phyloP scores from a whole-genome alignment of 495 filamentous ascomycete genomes.

The Hypoxylon lienhwacheense region DNA sequence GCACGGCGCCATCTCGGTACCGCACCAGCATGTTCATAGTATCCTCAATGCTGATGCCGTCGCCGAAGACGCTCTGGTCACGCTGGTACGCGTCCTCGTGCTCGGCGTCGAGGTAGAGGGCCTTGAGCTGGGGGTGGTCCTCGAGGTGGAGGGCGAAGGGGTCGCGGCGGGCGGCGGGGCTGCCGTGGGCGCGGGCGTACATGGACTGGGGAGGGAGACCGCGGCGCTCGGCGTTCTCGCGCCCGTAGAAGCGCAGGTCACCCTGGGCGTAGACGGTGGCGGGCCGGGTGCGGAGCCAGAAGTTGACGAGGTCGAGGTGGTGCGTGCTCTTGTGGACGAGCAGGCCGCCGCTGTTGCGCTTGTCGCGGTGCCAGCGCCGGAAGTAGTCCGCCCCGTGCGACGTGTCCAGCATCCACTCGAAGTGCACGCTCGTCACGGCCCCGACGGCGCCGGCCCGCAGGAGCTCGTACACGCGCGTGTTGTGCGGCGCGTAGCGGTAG shows the following conservation, averaged over 20 bases:
- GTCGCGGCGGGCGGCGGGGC: constrained; percentile 39
- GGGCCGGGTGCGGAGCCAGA: constrained; percentile 52
- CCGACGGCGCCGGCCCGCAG: constrained; percentile 55
- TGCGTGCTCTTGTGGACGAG: constrained; percentile 55
- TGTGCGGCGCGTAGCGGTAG: constrained; percentile 56
- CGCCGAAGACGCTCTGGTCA: constrained; percentile 61
- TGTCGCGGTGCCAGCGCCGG: constrained; percentile 64
- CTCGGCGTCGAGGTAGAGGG: constrained; percentile 60
- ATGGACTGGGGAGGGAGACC: constrained; percentile 42
- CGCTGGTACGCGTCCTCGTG: constrained; percentile 61
- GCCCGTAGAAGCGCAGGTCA: constrained; percentile 52
- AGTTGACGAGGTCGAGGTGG: constrained; percentile 56
- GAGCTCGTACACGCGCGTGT: constrained; percentile 54
- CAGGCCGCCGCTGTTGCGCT: constrained; percentile 58
- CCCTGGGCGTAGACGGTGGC: constrained; percentile 51
- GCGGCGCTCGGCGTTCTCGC: constrained; percentile 49
- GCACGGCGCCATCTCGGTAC: constrained; percentile 55
- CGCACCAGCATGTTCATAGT: constrained; percentile 61
- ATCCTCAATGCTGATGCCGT: constrained; percentile 63
- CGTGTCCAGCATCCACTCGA: constrained; percentile 63
- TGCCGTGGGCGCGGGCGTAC: constrained; percentile 45
- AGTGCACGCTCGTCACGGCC: constrained; percentile 56
- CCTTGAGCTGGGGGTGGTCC: constrained; percentile 52
- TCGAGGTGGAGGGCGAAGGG: constrained; percentile 58
- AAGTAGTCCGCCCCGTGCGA: constrained; percentile 63